These are phyloP conservation scores for Pythium sp. DNA, from an alignment of 352 stramenopile species.

Conservation along the genomic window DNA sequence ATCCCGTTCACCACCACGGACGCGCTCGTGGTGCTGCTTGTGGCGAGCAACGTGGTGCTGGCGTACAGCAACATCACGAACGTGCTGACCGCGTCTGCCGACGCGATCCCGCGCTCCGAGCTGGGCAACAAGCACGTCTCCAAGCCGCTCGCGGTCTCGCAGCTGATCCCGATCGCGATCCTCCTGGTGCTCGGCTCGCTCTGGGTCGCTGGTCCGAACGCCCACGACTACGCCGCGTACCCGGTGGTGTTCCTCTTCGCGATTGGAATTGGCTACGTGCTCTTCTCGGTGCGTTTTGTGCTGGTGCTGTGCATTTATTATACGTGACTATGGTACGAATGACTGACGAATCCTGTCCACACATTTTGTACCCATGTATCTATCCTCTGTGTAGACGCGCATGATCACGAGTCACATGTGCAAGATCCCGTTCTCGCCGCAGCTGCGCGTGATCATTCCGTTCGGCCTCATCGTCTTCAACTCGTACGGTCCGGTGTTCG, in stretches of 20 bases:
- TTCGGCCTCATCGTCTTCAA: conserved; percentile 76
- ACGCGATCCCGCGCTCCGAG: conserved; percentile 60
- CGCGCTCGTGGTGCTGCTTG: conserved; percentile 48
- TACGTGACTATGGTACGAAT: neutral
- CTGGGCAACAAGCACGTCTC: conserved; percentile 84
- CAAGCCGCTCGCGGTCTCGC: conserved; percentile 70
- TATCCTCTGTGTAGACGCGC: conserved; percentile 44
- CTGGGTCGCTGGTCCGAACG: conserved; percentile 72
- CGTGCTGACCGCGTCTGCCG: conserved; percentile 52
- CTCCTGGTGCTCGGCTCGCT: conserved; percentile 56
- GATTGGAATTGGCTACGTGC: conserved; percentile 80
- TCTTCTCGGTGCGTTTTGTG: conserved; percentile 66
- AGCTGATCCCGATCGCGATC: conserved; percentile 70
- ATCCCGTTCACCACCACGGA: conserved; percentile 46
- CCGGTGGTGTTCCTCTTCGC: conserved; percentile 77
- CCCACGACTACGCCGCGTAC: conserved; percentile 60
- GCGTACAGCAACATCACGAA: conserved; percentile 73
- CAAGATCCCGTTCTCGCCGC: conserved; percentile 82
- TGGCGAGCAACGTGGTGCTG: conserved; percentile 77
- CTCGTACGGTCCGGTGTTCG: conserved; percentile 52
- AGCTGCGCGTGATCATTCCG: conserved; percentile 79
- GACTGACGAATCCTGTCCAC: conserved; percentile 6
- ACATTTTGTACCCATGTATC: conserved; percentile 10
- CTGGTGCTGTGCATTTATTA: neutral
- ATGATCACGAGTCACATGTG: conserved; percentile 91